Conservation (phyloP, 2,329 filamentous ascomycete species). For the Cladorrhinum sp. region DNA sequence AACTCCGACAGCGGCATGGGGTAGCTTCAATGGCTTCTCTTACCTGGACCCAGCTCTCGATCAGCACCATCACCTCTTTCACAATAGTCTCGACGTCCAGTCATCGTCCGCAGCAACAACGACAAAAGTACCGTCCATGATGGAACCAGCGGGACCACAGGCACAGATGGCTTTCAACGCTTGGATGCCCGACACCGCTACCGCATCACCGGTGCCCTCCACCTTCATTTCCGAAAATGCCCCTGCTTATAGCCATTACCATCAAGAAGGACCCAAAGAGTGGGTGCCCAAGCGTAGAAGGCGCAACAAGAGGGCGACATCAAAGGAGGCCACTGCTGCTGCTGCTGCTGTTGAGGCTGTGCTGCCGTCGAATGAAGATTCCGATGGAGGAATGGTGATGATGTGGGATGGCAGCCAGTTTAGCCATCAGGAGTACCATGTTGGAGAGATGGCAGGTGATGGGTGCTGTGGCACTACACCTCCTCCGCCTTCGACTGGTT, state of each 20-base stretch:
- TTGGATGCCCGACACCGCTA: neutral
- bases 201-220: slow-evolving; percentile 1
- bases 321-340: neutral
- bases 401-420: too few relatives aligned
- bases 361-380: neutral
- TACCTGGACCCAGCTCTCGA: slow-evolving; percentile 15
- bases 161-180: slow-evolving; percentile 5
- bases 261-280: slow-evolving; percentile 17
- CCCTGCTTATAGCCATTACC: neutral
- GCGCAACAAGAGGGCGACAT: slow-evolving; percentile 9
- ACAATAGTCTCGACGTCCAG: neutral
- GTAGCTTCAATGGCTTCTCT: slow-evolving; percentile 16
- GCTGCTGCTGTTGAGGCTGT: neutral
- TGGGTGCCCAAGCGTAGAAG: slow-evolving; percentile 23
- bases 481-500: too few relatives aligned
- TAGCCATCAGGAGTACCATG: too few relatives aligned
- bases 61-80: slow-evolving; percentile 3
- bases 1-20: neutral
- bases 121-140: neutral
- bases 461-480: too few relatives aligned
- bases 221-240: slow-evolving; percentile 18
- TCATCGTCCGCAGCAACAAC: neutral
- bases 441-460: too few relatives aligned
- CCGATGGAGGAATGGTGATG: neutral
- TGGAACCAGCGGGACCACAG: neutral